Percentiles rank a stretch among this genome's conserved stretches.
These are phyloP conservation scores for Xylaria arbuscula DNA, from an alignment of 2,329 filamentous ascomycete genomes.

Conservation along the genomic window DNA sequence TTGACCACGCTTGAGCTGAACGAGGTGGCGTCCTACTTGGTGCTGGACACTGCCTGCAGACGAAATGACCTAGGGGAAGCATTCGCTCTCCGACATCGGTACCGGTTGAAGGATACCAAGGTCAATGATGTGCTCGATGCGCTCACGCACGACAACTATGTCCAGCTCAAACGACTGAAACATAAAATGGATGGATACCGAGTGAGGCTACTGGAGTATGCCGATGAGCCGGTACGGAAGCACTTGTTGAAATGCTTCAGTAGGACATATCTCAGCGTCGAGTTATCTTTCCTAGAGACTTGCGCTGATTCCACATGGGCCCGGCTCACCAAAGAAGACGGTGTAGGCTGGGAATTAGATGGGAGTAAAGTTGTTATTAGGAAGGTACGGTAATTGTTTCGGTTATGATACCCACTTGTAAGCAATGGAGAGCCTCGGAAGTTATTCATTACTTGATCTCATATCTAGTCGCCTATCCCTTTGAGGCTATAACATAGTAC, in stretches of 20 bases:
- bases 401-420: slow-evolving; percentile 43
- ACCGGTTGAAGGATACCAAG: slow-evolving; percentile 72
- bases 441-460: slow-evolving; percentile 2
- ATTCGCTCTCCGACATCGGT: slow-evolving; percentile 71
- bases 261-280: slow-evolving; percentile 80
- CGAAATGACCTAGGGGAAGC: slow-evolving; percentile 80
- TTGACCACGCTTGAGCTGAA: slow-evolving; percentile 78
- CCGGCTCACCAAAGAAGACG: slow-evolving; percentile 72
- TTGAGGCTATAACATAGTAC: slow-evolving; percentile 26
- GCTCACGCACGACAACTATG: slow-evolving; percentile 84
- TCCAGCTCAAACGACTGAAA: slow-evolving; percentile 78
- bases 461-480: neutral
- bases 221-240: slow-evolving; percentile 76
- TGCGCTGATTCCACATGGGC: slow-evolving; percentile 77
- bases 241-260: slow-evolving; percentile 90
- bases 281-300: slow-evolving; percentile 74
- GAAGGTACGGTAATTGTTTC: slow-evolving; percentile 54
- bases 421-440: slow-evolving; percentile 17
- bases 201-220: slow-evolving; percentile 82
- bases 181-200: slow-evolving; percentile 82
- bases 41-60: slow-evolving; percentile 90
- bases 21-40: slow-evolving; percentile 82
- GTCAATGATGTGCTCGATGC: slow-evolving; percentile 76
- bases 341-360: slow-evolving; percentile 87
- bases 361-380: slow-evolving; percentile 81